These are phyloP conservation scores for Monilinia polystroma DNA, from an alignment of 2,329 filamentous ascomycete genomes.

Conservation along the genomic window DNA sequence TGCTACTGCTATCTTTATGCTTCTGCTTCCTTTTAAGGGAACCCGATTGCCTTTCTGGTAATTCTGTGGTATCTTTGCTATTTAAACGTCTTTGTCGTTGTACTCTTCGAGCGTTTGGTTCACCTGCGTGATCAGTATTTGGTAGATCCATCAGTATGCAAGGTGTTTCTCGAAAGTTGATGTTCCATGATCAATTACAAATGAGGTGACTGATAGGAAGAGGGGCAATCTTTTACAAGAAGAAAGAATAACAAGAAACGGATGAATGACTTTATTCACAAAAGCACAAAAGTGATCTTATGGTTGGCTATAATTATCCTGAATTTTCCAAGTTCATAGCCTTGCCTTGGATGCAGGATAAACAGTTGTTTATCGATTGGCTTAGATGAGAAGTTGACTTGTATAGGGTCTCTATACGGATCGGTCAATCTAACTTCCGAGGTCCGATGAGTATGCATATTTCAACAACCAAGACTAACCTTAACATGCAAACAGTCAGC, in stretches of 20 bases:
- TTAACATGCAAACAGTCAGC: background rate
- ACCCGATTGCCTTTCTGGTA: background rate
- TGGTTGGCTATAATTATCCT: background rate
- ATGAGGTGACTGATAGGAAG: background rate
- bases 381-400: background rate
- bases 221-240: background rate
- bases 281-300: background rate
- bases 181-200: slow-evolving; percentile 16
- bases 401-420: background rate
- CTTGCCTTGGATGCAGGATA: background rate
- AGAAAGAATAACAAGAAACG: background rate
- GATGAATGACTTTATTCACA: slow-evolving; percentile 1
- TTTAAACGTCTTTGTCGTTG: slow-evolving; percentile 15
- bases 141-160: slow-evolving; percentile 21
- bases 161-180: background rate
- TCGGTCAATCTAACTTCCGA: background rate
- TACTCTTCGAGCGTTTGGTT: slow-evolving; percentile 7
- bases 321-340: background rate
- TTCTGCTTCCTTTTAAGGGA: background rate
- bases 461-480: too few relatives aligned
- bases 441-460: background rate
- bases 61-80: slow-evolving; percentile 8
- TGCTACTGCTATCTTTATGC: background rate
- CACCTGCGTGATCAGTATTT: slow-evolving; percentile 16
- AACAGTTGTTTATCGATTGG: background rate